These are phyloP conservation scores for Antitrichia curtipendula DNA, from an alignment of 225 moss, liverwort and hornwort species.

Conservation along the genomic window DNA sequence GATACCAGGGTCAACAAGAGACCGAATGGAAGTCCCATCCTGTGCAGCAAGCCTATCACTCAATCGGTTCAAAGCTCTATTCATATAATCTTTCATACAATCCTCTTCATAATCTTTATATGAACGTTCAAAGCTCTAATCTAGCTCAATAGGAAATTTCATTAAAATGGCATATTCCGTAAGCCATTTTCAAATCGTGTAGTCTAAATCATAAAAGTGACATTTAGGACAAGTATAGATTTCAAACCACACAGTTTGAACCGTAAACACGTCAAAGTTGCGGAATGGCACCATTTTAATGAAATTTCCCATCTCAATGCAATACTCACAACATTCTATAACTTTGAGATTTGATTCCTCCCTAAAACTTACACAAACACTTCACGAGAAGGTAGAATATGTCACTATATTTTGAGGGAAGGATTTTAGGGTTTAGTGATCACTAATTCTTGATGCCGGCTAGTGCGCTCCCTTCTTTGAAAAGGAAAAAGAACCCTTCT, in stretches of 20 bases:
- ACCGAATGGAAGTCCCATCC: no score
- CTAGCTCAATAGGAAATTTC: no score
- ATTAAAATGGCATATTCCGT: no score
- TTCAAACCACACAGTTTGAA: no score
- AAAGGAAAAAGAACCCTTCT: background rate
- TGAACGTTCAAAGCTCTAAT: background rate
- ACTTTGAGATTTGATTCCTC: background rate
- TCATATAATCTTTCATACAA: no score
- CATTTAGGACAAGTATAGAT: no score
- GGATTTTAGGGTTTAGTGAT: background rate
- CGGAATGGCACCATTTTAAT: no score
- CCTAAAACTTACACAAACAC: background rate
- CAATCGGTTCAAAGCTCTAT: background rate
- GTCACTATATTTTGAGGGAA: background rate
- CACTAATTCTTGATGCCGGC: background rate
- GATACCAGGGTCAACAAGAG: background rate
- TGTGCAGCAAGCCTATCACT: background rate
- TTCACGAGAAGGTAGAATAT: background rate
- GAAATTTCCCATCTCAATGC: no score
- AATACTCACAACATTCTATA: background rate
- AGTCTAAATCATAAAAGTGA: no score
- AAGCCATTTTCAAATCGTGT: no score
- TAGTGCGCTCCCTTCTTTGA: rapidly evolving
- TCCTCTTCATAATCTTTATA: no score
- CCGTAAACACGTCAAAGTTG: no score